These are phyloP conservation scores for Solanum habrochaites DNA, from an alignment of 257 asterid genomes.

Conservation along the genomic window DNA sequence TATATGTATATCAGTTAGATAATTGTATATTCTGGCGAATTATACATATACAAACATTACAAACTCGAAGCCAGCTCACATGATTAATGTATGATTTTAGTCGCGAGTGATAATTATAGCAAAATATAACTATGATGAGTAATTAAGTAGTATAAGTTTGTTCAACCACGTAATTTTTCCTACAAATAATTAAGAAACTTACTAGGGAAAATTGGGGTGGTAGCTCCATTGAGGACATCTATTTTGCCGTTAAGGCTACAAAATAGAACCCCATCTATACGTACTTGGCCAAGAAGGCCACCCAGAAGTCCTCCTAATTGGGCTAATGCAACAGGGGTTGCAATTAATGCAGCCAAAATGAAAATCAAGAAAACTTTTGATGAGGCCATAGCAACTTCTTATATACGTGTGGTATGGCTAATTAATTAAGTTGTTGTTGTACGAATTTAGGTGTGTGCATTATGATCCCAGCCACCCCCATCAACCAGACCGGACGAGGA, in stretches of 20 bases:
- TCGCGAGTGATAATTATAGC: too few species aligned
- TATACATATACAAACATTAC: too few species aligned
- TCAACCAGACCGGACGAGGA: too few species aligned
- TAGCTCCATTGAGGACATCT: conserved; percentile 4
- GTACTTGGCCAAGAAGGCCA: conserved; percentile 2
- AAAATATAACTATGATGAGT: too few species aligned
- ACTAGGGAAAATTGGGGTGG: conserved; percentile 36
- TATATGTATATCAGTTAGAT: too few species aligned
- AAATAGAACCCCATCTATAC: conserved; percentile 28
- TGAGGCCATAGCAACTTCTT: conserved; percentile 6
- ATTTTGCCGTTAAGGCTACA: conserved; percentile 27
- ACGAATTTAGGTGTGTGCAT: neutral
- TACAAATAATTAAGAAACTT: neutral
- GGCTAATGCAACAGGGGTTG: conserved; percentile 26
- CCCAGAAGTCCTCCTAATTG: conserved; percentile 19
- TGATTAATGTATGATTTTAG: too few species aligned
- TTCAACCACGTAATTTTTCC: too few species aligned
- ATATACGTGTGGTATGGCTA: neutral
- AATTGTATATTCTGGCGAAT: too few species aligned
- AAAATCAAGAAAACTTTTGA: neutral
- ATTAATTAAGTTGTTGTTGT: neutral
- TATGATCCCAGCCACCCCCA: too few species aligned
- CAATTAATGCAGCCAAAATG: conserved; percentile 11
- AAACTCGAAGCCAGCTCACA: too few species aligned
- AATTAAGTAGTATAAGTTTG: too few species aligned